Percentiles rank a stretch among this genome's conserved stretches.
Conservation (phyloP, 2,329 filamentous ascomycete genomes). For the Cercospora janseana region DNA sequence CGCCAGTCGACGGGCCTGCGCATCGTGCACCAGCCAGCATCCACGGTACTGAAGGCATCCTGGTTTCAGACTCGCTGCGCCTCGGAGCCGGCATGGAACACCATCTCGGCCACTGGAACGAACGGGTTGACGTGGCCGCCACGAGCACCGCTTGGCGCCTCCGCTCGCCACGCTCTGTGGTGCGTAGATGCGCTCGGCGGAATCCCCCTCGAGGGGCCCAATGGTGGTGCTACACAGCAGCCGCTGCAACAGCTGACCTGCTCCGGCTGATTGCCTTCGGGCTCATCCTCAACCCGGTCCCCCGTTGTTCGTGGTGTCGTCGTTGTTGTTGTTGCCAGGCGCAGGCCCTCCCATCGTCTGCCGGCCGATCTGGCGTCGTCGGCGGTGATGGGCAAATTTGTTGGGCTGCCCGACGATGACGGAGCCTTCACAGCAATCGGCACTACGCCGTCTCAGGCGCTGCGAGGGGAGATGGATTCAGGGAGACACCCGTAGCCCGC, state of each 20-base stretch:
- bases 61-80: background rate
- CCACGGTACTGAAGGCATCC: conserved; percentile 1
- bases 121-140: background rate
- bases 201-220: background rate
- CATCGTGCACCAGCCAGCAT: background rate
- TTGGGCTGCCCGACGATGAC: too few species aligned
- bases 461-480: too few species aligned
- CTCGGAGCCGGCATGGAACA: background rate
- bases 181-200: background rate
- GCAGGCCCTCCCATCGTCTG: too few species aligned
- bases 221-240: background rate
- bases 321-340: too few species aligned
- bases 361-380: too few species aligned
- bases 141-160: background rate
- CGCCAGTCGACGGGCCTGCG: background rate
- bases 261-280: background rate
- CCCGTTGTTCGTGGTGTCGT: too few species aligned
- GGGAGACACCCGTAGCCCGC: too few species aligned
- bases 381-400: too few species aligned
- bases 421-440: too few species aligned
- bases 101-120: background rate
- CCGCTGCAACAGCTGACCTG: background rate
- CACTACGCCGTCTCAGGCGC: too few species aligned
- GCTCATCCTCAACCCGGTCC: too few species aligned
- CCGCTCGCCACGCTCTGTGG: background rate